Percentiles rank a stretch among this genome's conserved stretches.
Conservation (phyloP, 2,329 filamentous ascomycete genomes). For the Aspergillus piperis region DNA sequence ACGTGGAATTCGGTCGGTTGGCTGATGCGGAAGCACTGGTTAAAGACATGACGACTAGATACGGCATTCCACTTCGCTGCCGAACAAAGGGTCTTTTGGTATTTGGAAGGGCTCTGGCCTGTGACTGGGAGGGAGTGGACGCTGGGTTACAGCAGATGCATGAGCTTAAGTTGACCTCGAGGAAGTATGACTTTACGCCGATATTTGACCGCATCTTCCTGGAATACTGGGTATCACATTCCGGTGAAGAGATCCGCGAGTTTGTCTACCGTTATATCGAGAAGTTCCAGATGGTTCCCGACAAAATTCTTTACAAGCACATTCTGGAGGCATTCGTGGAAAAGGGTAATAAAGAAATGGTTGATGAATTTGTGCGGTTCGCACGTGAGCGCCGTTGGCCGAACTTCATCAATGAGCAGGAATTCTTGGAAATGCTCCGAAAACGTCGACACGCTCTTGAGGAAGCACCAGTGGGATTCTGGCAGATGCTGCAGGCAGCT, state of each 20-base stretch:
- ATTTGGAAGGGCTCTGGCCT: conserved; percentile 38
- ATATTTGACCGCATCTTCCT: conserved; percentile 45
- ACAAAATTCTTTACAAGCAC: conserved; percentile 42
- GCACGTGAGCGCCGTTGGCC: conserved; percentile 37
- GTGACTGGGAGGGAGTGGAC: conserved; percentile 45
- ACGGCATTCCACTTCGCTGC: conserved; percentile 32
- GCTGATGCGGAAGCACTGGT: conserved; percentile 40
- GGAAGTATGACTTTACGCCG: conserved; percentile 31
- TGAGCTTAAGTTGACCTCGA: conserved; percentile 31
- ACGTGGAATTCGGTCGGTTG: conserved; percentile 39
- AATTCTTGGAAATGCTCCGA: conserved; percentile 37
- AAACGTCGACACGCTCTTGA: conserved; percentile 38
- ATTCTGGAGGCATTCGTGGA: conserved; percentile 44
- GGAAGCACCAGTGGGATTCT: conserved; percentile 39
- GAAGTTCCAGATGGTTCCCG: conserved; percentile 39
- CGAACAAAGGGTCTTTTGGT: conserved; percentile 42
- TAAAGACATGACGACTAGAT: conserved; percentile 35
- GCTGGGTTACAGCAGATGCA: conserved; percentile 42
- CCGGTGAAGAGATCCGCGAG: conserved; percentile 34
- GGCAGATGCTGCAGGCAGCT: conserved; percentile 44
- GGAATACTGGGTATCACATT: conserved; percentile 43
- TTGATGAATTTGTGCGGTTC: conserved; percentile 34
- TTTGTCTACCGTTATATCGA: conserved; percentile 40
- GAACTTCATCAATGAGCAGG: conserved; percentile 30
- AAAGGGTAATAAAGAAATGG: conserved; percentile 36